phyloP scores from a whole-genome alignment of 345 rosid genomes.

The Euphorbia pulcherrima region DNA sequence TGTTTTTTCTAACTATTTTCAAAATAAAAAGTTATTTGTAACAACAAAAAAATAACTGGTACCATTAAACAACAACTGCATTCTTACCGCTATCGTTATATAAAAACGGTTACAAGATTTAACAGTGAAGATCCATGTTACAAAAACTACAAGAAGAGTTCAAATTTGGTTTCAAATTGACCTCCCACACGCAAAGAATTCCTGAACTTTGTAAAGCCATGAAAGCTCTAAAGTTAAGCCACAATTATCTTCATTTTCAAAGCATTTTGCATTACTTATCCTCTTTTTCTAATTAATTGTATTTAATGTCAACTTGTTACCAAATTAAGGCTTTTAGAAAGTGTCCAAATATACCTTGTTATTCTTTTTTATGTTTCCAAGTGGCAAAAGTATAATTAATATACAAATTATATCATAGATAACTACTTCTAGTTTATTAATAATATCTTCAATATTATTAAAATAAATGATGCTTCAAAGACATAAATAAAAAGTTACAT shows the following conservation, averaged over 20 bases:
- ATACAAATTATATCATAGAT: no score
- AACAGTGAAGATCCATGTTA: background rate
- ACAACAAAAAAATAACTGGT: no score
- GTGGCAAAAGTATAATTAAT: background rate
- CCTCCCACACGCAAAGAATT: slow-evolving; percentile 31
- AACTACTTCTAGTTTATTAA: no score
- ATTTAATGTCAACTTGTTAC: background rate
- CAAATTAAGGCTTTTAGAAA: background rate
- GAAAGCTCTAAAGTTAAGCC: background rate
- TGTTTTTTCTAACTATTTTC: no score
- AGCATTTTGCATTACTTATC: background rate
- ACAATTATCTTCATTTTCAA: background rate
- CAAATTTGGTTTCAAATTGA: background rate
- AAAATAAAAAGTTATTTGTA: no score
- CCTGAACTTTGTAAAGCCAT: background rate
- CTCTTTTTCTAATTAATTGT: background rate
- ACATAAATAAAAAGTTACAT: no score
- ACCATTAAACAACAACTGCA: no score
- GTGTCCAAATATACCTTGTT: background rate
- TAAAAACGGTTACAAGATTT: no score
- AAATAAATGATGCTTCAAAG: no score
- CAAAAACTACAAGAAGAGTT: background rate
- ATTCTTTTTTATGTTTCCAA: background rate
- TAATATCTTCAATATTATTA: no score
- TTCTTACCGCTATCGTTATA: no score